Evolutionary conservation across 2,329 filamentous ascomycete genomes (phyloP).

Genomic region (Exophiala phaeomuriformis): DNA sequence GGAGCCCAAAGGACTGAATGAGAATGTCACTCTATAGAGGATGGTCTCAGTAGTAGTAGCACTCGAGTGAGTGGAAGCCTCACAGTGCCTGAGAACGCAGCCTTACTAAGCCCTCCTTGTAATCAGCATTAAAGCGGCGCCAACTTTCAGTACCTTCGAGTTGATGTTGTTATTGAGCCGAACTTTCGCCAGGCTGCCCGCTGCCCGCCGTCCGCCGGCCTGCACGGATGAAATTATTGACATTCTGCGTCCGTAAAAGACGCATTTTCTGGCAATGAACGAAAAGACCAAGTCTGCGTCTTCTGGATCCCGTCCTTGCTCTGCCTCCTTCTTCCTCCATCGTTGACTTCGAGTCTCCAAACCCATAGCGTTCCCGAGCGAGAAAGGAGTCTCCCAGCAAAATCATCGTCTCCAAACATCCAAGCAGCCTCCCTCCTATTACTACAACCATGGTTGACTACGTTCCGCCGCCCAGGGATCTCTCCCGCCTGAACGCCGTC

Average conservation of each 20-base stretch:
- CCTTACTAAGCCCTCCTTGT: too few species aligned
- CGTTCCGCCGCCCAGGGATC: conserved; percentile 18
- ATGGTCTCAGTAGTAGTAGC: too few species aligned
- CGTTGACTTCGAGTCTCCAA: too few species aligned
- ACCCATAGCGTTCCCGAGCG: too few species aligned
- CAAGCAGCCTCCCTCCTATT: not conserved
- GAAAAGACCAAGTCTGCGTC: not conserved
- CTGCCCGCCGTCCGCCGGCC: not conserved
- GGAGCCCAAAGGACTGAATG: not conserved
- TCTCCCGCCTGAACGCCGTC: conserved; percentile 25
- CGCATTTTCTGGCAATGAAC: not conserved
- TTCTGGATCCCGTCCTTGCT: not conserved
- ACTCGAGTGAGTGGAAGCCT: too few species aligned
- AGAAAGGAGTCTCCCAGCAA: too few species aligned
- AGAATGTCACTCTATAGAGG: too few species aligned
- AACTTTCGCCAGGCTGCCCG: not conserved
- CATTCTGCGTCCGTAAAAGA: not conserved
- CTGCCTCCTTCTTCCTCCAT: not conserved
- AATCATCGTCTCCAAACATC: too few species aligned
- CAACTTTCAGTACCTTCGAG: too few species aligned
- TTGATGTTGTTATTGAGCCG: not conserved
- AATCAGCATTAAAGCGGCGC: too few species aligned
- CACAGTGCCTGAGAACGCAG: too few species aligned
- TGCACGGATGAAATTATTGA: not conserved
- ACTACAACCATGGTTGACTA: conserved; percentile 21